These are phyloP conservation scores for Penicillium lagena DNA, from an alignment of 495 filamentous ascomycete genomes.

Conservation along the genomic window DNA sequence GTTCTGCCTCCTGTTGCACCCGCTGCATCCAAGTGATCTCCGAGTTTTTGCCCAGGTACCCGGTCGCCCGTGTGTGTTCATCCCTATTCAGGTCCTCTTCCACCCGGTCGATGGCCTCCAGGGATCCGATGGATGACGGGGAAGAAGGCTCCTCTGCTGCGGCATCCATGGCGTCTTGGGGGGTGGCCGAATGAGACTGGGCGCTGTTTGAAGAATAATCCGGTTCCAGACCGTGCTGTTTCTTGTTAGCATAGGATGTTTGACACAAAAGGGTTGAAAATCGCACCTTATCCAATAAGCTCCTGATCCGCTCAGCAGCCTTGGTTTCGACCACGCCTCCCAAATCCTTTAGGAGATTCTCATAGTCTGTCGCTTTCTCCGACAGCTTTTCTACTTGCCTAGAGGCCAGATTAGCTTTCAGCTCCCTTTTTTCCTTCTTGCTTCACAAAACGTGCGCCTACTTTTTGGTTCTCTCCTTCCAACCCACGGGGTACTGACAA, in stretches of 20 bases:
- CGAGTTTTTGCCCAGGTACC: conserved; percentile 55
- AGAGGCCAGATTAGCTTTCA: neutral
- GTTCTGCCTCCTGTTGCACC: conserved; percentile 16
- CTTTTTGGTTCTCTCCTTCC: conserved; percentile 36
- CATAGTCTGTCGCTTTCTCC: conserved; percentile 44
- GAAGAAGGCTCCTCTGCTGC: conserved; percentile 1
- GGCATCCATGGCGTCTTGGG: neutral
- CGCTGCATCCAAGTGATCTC: conserved; percentile 56
- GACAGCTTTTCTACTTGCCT: conserved; percentile 39
- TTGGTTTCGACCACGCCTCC: conserved; percentile 22
- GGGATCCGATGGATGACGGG: conserved; percentile 47
- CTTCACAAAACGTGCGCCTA: neutral
- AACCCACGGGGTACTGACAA: conserved; percentile 48
- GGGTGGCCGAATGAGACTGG: conserved; percentile 21
- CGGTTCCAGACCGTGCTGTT: conserved; percentile 13
- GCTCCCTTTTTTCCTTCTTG: too few relatives aligned
- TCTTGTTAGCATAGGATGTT: neutral
- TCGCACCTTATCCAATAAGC: conserved; percentile 36
- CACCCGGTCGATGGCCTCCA: conserved; percentile 46
- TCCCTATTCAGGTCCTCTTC: conserved; percentile 48
- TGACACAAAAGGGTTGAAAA: neutral
- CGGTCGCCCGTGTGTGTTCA: conserved; percentile 38
- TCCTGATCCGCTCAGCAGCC: conserved; percentile 30
- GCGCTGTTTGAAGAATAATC: conserved; percentile 23
- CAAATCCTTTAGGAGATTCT: conserved; percentile 39